A percentile compares a stretch with the other conserved stretches of the same genome.
phyloP scores from a whole-genome alignment of 805 yeast species.

The Ogataea henricii region DNA sequence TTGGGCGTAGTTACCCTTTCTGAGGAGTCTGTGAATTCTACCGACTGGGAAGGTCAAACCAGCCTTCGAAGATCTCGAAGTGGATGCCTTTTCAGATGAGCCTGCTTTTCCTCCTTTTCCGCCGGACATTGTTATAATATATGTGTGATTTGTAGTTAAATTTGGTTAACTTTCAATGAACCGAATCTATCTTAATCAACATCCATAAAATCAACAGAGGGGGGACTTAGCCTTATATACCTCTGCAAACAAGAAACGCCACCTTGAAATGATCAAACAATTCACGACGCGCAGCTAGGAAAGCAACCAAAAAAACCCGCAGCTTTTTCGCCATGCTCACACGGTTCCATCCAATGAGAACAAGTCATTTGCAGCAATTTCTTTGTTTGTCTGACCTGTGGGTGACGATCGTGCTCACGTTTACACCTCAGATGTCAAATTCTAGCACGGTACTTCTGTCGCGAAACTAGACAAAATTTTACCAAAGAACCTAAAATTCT shows the following conservation, averaged over 20 bases:
- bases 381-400: neutral
- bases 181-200: too few species aligned
- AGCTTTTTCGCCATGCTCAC: neutral
- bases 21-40: slow-evolving; percentile 94
- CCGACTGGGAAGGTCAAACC: slow-evolving; percentile 99
- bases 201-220: neutral
- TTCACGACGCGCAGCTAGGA: neutral
- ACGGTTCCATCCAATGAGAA: slow-evolving; percentile 4
- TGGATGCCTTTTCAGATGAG: slow-evolving; percentile 90
- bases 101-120: slow-evolving; percentile 95
- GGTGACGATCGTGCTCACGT: slow-evolving; percentile 12
- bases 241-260: neutral
- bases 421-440: slow-evolving; percentile 23
- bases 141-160: slow-evolving; percentile 1
- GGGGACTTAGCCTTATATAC: slow-evolving; percentile 11
- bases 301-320: slow-evolving; percentile 2
- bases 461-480: slow-evolving; percentile 22
- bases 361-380: neutral
- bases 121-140: slow-evolving; percentile 47
- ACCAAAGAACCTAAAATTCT: slow-evolving; percentile 11
- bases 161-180: neutral
- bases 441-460: slow-evolving; percentile 24
- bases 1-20: slow-evolving; percentile 98
- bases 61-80: slow-evolving; percentile 98
- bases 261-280: neutral